phyloP scores from a whole-genome alignment of 1,139 yeast species.

The Pichia sp. region DNA sequence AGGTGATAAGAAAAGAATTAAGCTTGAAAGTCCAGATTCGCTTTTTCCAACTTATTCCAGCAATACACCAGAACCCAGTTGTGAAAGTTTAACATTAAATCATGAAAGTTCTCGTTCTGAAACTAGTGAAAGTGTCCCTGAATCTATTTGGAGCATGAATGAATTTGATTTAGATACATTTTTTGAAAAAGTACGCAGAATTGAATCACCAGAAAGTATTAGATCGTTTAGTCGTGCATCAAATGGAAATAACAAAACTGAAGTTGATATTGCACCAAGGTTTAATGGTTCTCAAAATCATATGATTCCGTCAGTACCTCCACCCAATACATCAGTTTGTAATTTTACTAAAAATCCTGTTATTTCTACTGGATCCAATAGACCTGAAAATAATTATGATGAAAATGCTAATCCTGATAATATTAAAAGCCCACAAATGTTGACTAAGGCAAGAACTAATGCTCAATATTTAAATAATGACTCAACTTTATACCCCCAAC shows the following conservation, averaged over 20 bases:
- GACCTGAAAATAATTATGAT: no score
- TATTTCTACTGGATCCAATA: no score
- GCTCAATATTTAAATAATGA: no score
- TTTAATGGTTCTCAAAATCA: no score
- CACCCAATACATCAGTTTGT: neutral
- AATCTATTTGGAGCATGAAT: slow-evolving; percentile 12
- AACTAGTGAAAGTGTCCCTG: neutral
- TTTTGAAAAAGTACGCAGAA: slow-evolving; percentile 34
- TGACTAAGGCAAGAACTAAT: no score
- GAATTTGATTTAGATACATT: slow-evolving; percentile 38
- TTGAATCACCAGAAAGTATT: slow-evolving; percentile 22
- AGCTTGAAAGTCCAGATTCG: neutral
- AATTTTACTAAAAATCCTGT: no score
- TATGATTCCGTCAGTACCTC: neutral
- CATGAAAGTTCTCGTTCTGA: neutral
- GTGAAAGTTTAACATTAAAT: neutral
- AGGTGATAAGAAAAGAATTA: slow-evolving; percentile 4
- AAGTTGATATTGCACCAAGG: no score
- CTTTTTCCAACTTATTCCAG: no score
- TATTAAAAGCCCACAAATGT: no score
- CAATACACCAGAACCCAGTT: neutral
- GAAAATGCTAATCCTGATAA: no score
- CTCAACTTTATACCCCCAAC: no score
- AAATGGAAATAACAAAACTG: slow-evolving; percentile 49
- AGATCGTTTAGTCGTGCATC: slow-evolving; percentile 38